Conservation (phyloP, 208 protist species). For the Wallacemonas collosoma region DNA sequence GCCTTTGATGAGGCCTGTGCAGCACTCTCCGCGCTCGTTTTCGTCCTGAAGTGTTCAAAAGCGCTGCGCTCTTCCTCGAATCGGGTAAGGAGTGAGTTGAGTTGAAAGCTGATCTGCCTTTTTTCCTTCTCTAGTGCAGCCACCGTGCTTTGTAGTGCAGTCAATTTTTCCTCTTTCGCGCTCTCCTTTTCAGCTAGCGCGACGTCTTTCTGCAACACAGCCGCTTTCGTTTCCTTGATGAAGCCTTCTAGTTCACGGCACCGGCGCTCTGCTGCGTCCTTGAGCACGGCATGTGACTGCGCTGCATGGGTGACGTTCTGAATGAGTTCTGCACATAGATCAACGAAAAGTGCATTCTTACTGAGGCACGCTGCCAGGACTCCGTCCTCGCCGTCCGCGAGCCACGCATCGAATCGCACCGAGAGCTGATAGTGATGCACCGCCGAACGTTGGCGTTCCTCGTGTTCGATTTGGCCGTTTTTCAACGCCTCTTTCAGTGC, state of each 20-base stretch:
- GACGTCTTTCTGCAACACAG: slow-evolving; percentile 25
- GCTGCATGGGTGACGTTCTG: neutral
- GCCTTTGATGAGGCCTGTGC: slow-evolving; percentile 23
- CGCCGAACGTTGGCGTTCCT: neutral
- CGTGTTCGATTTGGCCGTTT: neutral
- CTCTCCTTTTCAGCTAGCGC: slow-evolving; percentile 33
- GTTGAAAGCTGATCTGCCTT: slow-evolving; percentile 2
- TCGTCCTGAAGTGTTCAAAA: slow-evolving; percentile 15
- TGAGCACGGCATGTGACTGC: neutral
- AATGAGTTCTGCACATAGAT: neutral
- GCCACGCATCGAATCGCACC: neutral
- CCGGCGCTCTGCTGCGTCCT: slow-evolving; percentile 22
- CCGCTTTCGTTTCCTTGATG: slow-evolving; percentile 30
- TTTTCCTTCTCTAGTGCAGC: slow-evolving; percentile 11
- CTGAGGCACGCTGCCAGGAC: neutral
- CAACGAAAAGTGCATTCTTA: neutral
- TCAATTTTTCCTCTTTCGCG: slow-evolving; percentile 18
- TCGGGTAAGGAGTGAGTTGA: neutral
- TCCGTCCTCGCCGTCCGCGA: neutral
- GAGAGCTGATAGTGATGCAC: neutral
- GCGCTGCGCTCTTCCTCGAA: slow-evolving; percentile 26
- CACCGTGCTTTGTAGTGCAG: slow-evolving; percentile 19
- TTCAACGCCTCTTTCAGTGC: neutral
- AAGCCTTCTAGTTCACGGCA: slow-evolving; percentile 37
- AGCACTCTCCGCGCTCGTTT: slow-evolving; percentile 18